Evolutionary conservation across 2,329 filamentous ascomycete genomes (phyloP).

Genomic region (Cordyceps tenuipes): DNA sequence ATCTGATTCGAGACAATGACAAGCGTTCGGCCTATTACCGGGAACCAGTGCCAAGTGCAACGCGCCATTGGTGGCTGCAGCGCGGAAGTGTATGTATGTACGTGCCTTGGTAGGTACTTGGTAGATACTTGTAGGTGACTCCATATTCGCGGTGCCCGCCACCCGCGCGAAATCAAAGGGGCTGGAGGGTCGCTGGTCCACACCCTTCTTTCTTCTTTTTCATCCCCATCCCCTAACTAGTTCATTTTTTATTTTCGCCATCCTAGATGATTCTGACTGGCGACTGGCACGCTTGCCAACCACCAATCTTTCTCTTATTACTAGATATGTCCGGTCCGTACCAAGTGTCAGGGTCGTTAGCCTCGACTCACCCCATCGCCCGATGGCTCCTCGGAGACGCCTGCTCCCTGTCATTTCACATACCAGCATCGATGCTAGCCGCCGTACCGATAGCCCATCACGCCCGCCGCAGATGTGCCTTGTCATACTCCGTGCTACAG

Average conservation of each 20-base stretch:
- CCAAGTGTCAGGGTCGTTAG: too few species aligned
- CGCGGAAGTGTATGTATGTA: neutral
- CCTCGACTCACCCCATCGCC: too few species aligned
- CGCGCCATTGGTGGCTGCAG: neutral
- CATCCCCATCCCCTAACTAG: neutral
- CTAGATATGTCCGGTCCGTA: too few species aligned
- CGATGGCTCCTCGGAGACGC: too few species aligned
- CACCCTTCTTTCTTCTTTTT: neutral
- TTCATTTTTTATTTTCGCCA: too few species aligned
- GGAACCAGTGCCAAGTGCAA: neutral
- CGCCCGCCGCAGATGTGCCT: too few species aligned
- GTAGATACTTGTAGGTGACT: too few species aligned
- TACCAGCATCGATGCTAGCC: too few species aligned
- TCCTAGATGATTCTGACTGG: too few species aligned
- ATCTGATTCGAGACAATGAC: too few species aligned
- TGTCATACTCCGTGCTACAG: neutral
- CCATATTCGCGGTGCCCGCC: neutral
- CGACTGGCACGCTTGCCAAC: neutral
- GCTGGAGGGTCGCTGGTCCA: slow-evolving; percentile 7
- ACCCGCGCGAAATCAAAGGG: slow-evolving; percentile 4
- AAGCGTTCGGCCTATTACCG: neutral
- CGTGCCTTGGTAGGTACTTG: neutral
- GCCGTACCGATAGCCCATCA: too few species aligned
- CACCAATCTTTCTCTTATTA: neutral
- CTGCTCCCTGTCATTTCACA: too few species aligned